Base-by-base conservation (phyloP, 2,329 filamentous ascomycete species). In the Fusarium buharicum region DNA sequence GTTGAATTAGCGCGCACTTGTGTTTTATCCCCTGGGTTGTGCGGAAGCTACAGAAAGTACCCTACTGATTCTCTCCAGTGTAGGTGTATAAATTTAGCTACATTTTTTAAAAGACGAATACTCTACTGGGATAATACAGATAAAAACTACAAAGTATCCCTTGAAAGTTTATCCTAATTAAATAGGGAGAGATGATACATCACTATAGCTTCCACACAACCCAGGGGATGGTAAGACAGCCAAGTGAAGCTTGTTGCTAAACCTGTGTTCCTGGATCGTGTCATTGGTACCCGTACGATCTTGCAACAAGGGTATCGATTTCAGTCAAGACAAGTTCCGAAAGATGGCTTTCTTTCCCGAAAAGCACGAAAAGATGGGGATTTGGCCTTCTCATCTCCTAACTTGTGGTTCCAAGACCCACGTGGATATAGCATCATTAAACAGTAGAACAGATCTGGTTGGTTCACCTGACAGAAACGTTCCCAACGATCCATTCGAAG, bases 161-260 rank as follows among this genome's bases (percentile, higher is more conserved):
- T n/a, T n/a, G n/a, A n/a, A n/a, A n/a, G n/a, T n/a, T n/a, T n/a
- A n/a, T n/a, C n/a, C n/a, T n/a, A n/a, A n/a, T n/a, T n/a, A n/a
- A n/a, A n/a, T n/a, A n/a, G n/a, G n/a, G n/a, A n/a, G n/a, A n/a
- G n/a, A n/a, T n/a, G n/a, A n/a, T n/a, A n/a, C n/a, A n/a, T n/a
- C n/a, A n/a, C n/a, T n/a, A n/a, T n/a, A n/a, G n/a, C n/a, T n/a
- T n/a, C n/a, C n/a, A n/a, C n/a, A n/a, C n/a, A n/a, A n/a, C n/a
- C n/a, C n/a, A n/a, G n/a, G n/a, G n/a, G n/a, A n/a, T 17, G 34
- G 31, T 44, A 50, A 59, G 46, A 40, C 34, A 43, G 17, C 36
- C 40, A 52, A 50, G 48, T 57, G 56, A 61, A 44, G 54, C 48
- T 63, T 64, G 41, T 16, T 49, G 30, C n/a, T 17, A 24, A 24